phyloP scores from a whole-genome alignment of 1,284 basidiomycete genomes.

The Boletus semigastroideus region DNA sequence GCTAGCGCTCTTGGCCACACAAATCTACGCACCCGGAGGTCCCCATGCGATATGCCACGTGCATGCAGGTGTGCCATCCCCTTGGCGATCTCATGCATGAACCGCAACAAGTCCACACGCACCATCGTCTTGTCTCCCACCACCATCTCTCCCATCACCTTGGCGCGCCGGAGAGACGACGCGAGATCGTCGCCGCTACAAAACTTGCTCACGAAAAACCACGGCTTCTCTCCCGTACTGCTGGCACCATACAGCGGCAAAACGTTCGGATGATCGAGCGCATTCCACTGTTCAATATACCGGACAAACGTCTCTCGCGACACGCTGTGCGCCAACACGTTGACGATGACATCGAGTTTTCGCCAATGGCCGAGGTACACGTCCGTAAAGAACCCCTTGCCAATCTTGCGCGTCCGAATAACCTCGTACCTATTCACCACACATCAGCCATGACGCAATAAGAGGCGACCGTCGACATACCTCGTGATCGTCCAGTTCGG shows the following conservation, averaged over 20 bases:
- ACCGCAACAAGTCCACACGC: conserved; percentile 51
- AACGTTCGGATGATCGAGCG: conserved; percentile 52
- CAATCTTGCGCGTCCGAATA: conserved; percentile 60
- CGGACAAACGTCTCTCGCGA: conserved; percentile 50
- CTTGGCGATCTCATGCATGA: conserved; percentile 68
- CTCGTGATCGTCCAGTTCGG: conserved; percentile 76
- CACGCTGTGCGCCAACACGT: conserved; percentile 49
- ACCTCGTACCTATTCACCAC: conserved; percentile 53
- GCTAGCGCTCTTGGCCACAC: neutral
- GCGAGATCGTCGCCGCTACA: conserved; percentile 43
- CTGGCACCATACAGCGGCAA: conserved; percentile 61
- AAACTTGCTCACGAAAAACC: conserved; percentile 71
- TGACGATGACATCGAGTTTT: conserved; percentile 58
- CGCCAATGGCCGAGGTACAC: conserved; percentile 70
- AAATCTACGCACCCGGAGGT: conserved; percentile 53
- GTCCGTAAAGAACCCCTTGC: conserved; percentile 67
- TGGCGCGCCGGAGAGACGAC: conserved; percentile 37
- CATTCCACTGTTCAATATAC: conserved; percentile 53
- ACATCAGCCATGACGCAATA: neutral
- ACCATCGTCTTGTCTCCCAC: neutral
- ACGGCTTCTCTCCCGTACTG: conserved; percentile 59
- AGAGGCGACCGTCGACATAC: conserved; percentile 21
- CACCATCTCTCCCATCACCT: neutral
- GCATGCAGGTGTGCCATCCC: conserved; percentile 77
- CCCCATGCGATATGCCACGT: conserved; percentile 66